Conservation (phyloP, 2,329 filamentous ascomycete genomes). For the Nemania sp. region DNA sequence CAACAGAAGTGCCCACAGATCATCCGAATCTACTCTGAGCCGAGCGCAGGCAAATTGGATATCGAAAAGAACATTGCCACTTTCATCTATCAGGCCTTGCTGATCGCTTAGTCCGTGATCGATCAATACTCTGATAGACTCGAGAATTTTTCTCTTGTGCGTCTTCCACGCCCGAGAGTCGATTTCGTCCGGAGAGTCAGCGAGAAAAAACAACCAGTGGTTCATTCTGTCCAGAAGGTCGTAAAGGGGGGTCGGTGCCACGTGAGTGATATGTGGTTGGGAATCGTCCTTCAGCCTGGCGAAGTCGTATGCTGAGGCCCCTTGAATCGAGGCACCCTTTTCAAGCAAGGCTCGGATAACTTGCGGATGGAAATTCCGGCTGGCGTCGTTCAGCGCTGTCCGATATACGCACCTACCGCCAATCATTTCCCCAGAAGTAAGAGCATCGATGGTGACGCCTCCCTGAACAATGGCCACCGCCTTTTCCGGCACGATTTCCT, state of each 20-base stretch:
- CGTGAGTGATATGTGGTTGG: neutral
- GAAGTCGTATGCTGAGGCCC: neutral
- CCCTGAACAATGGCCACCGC: neutral
- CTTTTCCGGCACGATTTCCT: neutral
- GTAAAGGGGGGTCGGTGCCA: neutral
- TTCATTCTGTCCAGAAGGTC: neutral
- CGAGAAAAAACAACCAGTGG: neutral
- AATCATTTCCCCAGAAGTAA: neutral
- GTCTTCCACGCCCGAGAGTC: no score
- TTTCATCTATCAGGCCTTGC: neutral
- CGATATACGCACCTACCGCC: neutral
- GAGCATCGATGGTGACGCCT: neutral
- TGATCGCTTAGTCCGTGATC: neutral
- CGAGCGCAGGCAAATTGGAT: neutral
- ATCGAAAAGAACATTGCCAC: neutral
- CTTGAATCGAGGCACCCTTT: neutral
- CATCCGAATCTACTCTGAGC: neutral
- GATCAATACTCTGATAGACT: neutral
- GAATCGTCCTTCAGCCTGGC: neutral
- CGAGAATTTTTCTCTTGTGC: neutral
- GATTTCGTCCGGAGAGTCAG: neutral
- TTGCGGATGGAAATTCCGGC: no score
- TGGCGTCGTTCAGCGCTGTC: neutral
- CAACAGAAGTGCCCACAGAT: slow-evolving; percentile 7
- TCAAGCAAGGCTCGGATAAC: neutral